Percentiles rank a stretch among this genome's conserved stretches.
Evolutionary conservation across 768 basidiomycete species (phyloP).

Genomic region (Nidularia pulvinata): DNA sequence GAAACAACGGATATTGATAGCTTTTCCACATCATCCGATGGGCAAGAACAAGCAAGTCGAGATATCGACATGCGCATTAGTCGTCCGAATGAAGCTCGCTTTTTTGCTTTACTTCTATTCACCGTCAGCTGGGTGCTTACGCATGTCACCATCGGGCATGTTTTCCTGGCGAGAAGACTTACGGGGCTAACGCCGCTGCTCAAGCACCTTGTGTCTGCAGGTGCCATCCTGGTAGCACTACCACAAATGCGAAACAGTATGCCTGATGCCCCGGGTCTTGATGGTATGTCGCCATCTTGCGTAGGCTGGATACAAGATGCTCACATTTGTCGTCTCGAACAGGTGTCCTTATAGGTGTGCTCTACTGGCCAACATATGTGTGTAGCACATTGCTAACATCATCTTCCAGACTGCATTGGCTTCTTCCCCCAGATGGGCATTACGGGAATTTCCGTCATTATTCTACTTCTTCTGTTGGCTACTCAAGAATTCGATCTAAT

Average conservation of each 20-base stretch:
- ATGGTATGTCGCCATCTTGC: conserved; percentile 22
- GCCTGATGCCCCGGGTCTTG: conserved; percentile 57
- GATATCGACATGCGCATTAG: conserved; percentile 45
- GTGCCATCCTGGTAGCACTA: conserved; percentile 41
- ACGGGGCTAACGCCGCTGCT: conserved; percentile 24
- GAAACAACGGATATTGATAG: conserved; percentile 34
- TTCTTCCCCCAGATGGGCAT: conserved; percentile 61
- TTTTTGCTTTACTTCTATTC: conserved; percentile 45
- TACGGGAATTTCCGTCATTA: conserved; percentile 33
- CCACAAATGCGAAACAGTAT: conserved; percentile 53
- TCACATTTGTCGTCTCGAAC: background rate
- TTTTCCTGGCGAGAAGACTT: conserved; percentile 37
- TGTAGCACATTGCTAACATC: background rate
- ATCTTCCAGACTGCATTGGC: conserved; percentile 45
- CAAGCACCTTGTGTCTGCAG: conserved; percentile 34
- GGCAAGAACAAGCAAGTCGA: conserved; percentile 25
- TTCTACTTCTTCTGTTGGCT: conserved; percentile 39
- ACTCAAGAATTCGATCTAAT: conserved; percentile 35
- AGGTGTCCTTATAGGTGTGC: conserved; percentile 50
- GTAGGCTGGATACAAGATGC: background rate
- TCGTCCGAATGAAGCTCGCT: conserved; percentile 42
- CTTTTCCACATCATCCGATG: conserved; percentile 17
- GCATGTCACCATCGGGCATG: conserved; percentile 47
- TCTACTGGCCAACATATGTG: background rate
- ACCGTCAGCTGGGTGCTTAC: conserved; percentile 50